Evolutionary conservation across 805 yeast species (phyloP), one percentile per base, ranked within the genome.

Genomic region (Zygoascus tannicola): DNA sequence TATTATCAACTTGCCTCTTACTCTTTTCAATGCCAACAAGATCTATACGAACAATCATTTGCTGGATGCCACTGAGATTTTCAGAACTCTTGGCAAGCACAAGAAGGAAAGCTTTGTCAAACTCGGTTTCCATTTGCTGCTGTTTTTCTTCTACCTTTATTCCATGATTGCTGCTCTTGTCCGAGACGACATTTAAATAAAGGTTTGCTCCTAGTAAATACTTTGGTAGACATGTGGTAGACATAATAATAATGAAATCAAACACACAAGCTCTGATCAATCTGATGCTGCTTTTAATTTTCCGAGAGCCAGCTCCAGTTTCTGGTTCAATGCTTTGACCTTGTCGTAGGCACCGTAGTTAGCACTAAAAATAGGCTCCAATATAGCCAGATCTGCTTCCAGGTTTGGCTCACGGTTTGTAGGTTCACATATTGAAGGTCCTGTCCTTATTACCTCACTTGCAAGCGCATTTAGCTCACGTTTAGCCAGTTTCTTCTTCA

Each of bases 41-140:
- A 76, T 85, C 58, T 66, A 80, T 64, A 77, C 76, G 56, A 86
- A 85, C 66, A 79, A 80, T 62, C 88, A 90, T 62, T 69, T 85
- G 51, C 78, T 88, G 63, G 98, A 92, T 65, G 97, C 97, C 47
- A 90, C 98, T 34, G 98, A 92, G 68, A 92, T 90, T 58, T 90
- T 90, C 70, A 80, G 97, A 71, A 88, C 97, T 28, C 75, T 90
- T 57, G 85, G 56, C 2, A 85, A 82, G 60, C 95, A 88, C 70
- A 90, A 92, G 76, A 83, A 82, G 64, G 97, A 88, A 68, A 75
- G 86, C 48, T 87, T 88, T 62, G 67, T 85, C 63, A 90, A 90
- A 66, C 75, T 92, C 56, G 96, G 92, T 8, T 87, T 85, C 76
- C 90, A 86, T 63, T 73, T 90, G 57, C 65, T 85, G 59, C 71